phyloP scores from a whole-genome alignment of 371 early-diverging fungal species.

The Ordospora colligata region DNA sequence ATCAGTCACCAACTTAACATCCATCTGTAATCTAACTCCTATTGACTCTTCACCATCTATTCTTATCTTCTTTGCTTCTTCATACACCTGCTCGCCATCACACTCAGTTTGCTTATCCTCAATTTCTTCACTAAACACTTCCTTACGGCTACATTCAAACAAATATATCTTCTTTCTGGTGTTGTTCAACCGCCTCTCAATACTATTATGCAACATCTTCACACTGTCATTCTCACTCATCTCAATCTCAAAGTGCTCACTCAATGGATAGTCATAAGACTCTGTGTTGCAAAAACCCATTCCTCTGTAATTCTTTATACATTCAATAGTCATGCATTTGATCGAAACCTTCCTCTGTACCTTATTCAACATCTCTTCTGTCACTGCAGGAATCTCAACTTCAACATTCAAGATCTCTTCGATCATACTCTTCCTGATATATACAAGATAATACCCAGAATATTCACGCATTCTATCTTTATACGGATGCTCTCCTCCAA shows the following conservation, averaged over 20 bases:
- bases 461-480: conserved; percentile 41
- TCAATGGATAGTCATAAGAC: conserved; percentile 19
- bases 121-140: background rate
- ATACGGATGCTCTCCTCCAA: conserved; percentile 64
- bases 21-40: background rate
- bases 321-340: background rate
- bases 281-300: conserved; percentile 11
- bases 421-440: conserved; percentile 34
- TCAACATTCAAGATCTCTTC: background rate
- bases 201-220: conserved; percentile 14
- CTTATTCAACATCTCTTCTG: background rate
- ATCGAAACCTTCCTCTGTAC: background rate
- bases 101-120: background rate
- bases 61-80: background rate
- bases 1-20: background rate
- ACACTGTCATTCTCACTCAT: conserved; percentile 10
- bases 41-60: background rate
- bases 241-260: conserved; percentile 1
- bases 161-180: conserved; percentile 6
- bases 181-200: background rate
- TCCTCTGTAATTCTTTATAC: conserved; percentile 28
- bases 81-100: background rate
- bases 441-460: conserved; percentile 59
- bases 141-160: conserved; percentile 5
- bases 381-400: background rate